Conservation (phyloP, 306 rosid genomes). For the Gastrolobium bilobum region DNA sequence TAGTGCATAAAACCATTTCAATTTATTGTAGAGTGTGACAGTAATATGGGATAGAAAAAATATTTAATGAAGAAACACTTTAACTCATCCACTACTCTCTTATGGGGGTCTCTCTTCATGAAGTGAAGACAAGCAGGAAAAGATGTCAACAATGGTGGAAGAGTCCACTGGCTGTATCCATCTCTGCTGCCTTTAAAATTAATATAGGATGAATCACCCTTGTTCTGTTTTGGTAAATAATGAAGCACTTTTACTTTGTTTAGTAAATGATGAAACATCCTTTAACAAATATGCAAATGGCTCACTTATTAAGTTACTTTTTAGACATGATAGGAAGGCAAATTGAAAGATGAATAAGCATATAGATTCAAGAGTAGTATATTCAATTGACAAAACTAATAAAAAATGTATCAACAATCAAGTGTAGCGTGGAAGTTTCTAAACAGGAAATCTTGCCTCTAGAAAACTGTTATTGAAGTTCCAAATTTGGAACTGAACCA, state of each 20-base stretch:
- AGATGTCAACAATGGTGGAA: not conserved
- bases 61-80: conserved; percentile 5
- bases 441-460: conserved; percentile 3
- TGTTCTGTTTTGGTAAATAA: conserved; percentile 19
- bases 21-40: not conserved
- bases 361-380: not conserved
- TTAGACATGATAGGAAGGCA: conserved; percentile 6
- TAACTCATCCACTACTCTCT: conserved; percentile 8
- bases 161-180: conserved; percentile 26
- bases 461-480: not conserved
- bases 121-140: conserved; percentile 20
- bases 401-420: not conserved
- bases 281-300: conserved; percentile 34
- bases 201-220: not conserved
- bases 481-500: conserved; percentile 21
- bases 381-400: not conserved
- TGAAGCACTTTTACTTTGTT: conserved; percentile 30
- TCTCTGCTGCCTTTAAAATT: conserved; percentile 5
- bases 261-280: conserved; percentile 1
- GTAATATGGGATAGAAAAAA: not conserved
- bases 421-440: conserved; percentile 7
- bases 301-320: conserved; percentile 11
- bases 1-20: conserved; percentile 13
- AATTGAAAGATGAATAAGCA: not conserved
- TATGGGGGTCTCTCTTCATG: not conserved